Evolutionary conservation across 495 filamentous ascomycete species (phyloP).

Genomic region (Schizothecium vesticola): DNA sequence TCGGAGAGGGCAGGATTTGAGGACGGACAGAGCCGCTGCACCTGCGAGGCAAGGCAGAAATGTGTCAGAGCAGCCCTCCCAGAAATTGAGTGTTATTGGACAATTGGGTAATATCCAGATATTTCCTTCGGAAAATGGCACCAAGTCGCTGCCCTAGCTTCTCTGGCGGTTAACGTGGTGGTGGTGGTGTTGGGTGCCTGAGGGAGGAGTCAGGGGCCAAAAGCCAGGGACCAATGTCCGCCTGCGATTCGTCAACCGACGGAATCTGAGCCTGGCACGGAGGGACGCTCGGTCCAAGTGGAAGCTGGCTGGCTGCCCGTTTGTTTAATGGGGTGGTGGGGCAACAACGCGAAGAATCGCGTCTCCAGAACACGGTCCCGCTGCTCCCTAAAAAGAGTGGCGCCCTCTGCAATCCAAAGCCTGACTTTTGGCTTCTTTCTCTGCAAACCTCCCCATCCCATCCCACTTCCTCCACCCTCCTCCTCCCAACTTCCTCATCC

Average conservation of each 20-base stretch:
- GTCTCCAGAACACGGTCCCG: conserved; percentile 14
- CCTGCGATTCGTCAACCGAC: conserved; percentile 5
- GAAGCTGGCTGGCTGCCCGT: conserved; percentile 9
- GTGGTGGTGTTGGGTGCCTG: not conserved
- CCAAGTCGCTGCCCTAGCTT: not conserved
- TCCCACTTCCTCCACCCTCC: not conserved
- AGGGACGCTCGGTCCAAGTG: not conserved
- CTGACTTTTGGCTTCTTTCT: conserved; percentile 4
- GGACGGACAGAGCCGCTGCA: not conserved
- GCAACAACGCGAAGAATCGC: conserved; percentile 14
- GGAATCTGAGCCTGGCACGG: not conserved
- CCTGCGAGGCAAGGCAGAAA: not conserved
- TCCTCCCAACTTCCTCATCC: not conserved
- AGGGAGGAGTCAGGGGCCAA: not conserved
- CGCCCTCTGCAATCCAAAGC: conserved; percentile 7
- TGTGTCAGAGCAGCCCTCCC: not conserved
- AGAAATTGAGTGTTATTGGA: not conserved
- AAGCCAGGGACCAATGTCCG: not conserved
- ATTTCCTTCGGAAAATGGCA: not conserved
- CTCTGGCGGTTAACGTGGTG: not conserved
- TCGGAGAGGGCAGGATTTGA: not conserved
- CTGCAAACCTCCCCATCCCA: conserved; percentile 9
- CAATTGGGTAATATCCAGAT: not conserved
- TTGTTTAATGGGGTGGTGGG: conserved; percentile 16
- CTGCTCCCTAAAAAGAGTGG: conserved; percentile 14